These are phyloP conservation scores for Purpureocillium takamizusanense DNA, from an alignment of 2,329 filamentous ascomycete species.

Conservation along the genomic window DNA sequence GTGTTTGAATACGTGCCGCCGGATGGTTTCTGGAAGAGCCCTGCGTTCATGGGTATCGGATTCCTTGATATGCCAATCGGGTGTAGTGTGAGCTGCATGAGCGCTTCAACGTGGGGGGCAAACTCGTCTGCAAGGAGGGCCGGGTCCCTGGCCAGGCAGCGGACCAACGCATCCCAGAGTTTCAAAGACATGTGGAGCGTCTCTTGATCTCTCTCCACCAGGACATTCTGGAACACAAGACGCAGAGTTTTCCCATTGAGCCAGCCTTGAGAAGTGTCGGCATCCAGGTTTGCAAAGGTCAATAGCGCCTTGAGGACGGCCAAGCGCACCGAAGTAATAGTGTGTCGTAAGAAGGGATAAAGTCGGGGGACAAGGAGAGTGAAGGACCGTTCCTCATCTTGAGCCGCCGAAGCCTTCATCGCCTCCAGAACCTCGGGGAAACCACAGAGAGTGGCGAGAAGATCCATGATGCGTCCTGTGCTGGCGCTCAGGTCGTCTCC, in stretches of 20 bases:
- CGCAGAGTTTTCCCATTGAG: constrained; percentile 82
- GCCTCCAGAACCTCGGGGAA: constrained; percentile 87
- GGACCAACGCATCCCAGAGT: constrained; percentile 74
- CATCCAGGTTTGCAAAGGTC: constrained; percentile 84
- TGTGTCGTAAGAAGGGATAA: constrained; percentile 93
- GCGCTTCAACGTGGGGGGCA: constrained; percentile 63
- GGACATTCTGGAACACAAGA: constrained; percentile 86
- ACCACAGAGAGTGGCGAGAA: constrained; percentile 88
- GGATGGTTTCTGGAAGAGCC: constrained; percentile 87
- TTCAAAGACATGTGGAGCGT: constrained; percentile 78
- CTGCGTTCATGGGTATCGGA: constrained; percentile 84
- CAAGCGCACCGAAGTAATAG: constrained; percentile 89
- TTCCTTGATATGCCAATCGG: constrained; percentile 88
- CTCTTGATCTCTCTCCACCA: constrained; percentile 82
- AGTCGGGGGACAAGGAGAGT: constrained; percentile 84
- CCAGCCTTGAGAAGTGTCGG: constrained; percentile 77
- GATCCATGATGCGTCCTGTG: constrained; percentile 96
- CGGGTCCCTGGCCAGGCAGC: constrained; percentile 55
- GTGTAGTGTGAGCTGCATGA: constrained; percentile 77
- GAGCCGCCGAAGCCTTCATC: constrained; percentile 82
- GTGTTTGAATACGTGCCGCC: constrained; percentile 66
- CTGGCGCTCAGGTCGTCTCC: constrained; percentile 95
- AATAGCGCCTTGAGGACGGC: constrained; percentile 87
- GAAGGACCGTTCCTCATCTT: constrained; percentile 82
- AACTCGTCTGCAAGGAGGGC: constrained; percentile 65